Evolutionary conservation across 306 rosid genomes (phyloP), one percentile per base, ranked within the genome.

Genomic region (Abrus pulchellus): DNA sequence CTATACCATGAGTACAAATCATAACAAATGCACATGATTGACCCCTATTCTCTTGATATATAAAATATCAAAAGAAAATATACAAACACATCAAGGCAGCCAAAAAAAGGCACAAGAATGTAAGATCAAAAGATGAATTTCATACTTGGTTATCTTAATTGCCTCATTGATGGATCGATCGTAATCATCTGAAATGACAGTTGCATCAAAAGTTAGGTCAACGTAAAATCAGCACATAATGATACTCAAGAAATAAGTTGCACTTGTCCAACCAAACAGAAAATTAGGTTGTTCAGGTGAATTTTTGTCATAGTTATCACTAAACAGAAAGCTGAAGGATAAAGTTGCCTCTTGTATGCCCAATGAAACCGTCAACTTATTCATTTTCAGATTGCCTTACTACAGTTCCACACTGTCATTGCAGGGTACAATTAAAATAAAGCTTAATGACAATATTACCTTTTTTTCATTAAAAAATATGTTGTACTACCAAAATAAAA

Each of bases 151-250:
- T 80, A 93, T 88, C 90, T 94, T 89, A 88, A 94, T 94, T 70
- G 98, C 98, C 85, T 94, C 98, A 40, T 90, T 94, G 85, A 94
- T 94, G 54, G 98, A 94, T 61, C 94, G 89, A 79, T 94, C 98
- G 74, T 86, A 94, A 86, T 90, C 98, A 87, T 94, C 98, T 94
- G 92, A 87, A 92, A 87, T 74, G 52, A 55, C 61, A 85, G 56
- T 38, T 13, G 47, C 9, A 11, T 50, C 48, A 82, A 74, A 61
- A 55, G 55, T 83, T 65, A 76, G 66, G 76, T 66, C 52, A 66
- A 55, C 20, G 75, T 33, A 84, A 72, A 70, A 70, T 52, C 55
- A 45, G 36, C 77, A 59, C 40, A 71, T 7, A 2, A 40, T 29
- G 9, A 32, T 55, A 48, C 78, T 29, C 57, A 48, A 40, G 50